A percentile compares a stretch with the other conserved stretches of the same genome.
phyloP scores from a whole-genome alignment of 129 eudicot species.

The Chrysanthemum seticuspe region DNA sequence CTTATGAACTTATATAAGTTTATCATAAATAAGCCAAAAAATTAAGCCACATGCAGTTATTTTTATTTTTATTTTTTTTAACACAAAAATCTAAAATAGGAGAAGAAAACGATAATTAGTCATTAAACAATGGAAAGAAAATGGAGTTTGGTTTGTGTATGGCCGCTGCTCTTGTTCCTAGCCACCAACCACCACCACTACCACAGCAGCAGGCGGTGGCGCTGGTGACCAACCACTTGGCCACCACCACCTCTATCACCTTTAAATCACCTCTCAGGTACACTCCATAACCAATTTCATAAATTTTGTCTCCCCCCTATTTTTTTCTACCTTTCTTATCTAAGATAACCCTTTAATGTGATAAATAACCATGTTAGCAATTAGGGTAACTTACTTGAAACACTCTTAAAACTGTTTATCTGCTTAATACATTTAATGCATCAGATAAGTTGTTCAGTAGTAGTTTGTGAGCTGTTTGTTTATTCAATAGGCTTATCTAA shows the following conservation, averaged over 20 bases:
- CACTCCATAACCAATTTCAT: neutral
- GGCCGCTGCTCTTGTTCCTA: neutral
- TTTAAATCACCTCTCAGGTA: slow-evolving; percentile 76
- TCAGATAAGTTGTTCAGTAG: too few relatives aligned
- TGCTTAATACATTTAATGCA: neutral
- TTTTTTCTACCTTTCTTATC: neutral
- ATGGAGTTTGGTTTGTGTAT: neutral
- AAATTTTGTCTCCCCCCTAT: neutral
- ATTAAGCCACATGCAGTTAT: too few relatives aligned
- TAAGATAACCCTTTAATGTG: neutral
- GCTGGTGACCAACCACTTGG: neutral
- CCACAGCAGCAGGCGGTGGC: too few relatives aligned
- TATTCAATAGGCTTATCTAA: too few relatives aligned
- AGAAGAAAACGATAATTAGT: too few relatives aligned
- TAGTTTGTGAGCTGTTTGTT: too few relatives aligned
- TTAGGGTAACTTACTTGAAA: too few relatives aligned
- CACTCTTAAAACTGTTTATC: neutral
- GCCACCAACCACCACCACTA: neutral
- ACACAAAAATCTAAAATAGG: too few relatives aligned
- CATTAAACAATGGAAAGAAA: neutral
- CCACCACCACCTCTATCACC: slow-evolving; percentile 56
- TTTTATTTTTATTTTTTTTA: too few relatives aligned
- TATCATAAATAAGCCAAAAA: too few relatives aligned
- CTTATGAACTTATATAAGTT: too few relatives aligned
- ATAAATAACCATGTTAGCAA: too few relatives aligned